phyloP scores from a whole-genome alignment of 2,329 filamentous ascomycete species.

The Intubia oerlemansii region DNA sequence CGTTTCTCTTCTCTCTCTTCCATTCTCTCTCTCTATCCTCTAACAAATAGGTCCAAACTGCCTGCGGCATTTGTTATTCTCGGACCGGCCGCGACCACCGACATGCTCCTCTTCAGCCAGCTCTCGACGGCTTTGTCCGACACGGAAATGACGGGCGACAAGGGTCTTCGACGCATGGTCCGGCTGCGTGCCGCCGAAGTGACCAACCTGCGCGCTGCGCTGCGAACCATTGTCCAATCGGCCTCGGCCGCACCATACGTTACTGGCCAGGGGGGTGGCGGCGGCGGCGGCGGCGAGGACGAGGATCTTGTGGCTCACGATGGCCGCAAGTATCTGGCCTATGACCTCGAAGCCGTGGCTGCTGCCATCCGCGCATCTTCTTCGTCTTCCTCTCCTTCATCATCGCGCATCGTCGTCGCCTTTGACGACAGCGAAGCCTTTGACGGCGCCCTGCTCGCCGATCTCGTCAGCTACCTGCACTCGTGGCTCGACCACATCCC shows the following conservation, averaged over 20 bases:
- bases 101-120: constrained; percentile 51
- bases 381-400: neutral
- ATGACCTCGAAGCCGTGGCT: constrained; percentile 53
- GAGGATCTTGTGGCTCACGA: constrained; percentile 27
- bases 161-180: constrained; percentile 32
- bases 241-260: constrained; percentile 12
- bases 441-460: constrained; percentile 48
- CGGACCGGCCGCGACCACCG: constrained; percentile 58
- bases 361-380: constrained; percentile 22
- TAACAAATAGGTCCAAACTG: constrained; percentile 24
- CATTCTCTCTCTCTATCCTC: neutral
- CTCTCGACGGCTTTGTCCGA: constrained; percentile 33
- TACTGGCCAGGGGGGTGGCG: constrained; percentile 14
- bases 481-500: constrained; percentile 56
- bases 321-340: constrained; percentile 48
- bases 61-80: constrained; percentile 55
- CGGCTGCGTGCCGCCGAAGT: constrained; percentile 48
- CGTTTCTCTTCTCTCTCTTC: too few relatives aligned
- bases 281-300: constrained; percentile 25
- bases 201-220: constrained; percentile 48
- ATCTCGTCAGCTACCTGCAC: constrained; percentile 46
- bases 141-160: constrained; percentile 10
- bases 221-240: constrained; percentile 52
- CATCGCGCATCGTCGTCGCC: constrained; percentile 40
- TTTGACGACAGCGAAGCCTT: constrained; percentile 73